Evolutionary conservation across 768 basidiomycete genomes (phyloP).

Genomic region (Jaapia argillacea): DNA sequence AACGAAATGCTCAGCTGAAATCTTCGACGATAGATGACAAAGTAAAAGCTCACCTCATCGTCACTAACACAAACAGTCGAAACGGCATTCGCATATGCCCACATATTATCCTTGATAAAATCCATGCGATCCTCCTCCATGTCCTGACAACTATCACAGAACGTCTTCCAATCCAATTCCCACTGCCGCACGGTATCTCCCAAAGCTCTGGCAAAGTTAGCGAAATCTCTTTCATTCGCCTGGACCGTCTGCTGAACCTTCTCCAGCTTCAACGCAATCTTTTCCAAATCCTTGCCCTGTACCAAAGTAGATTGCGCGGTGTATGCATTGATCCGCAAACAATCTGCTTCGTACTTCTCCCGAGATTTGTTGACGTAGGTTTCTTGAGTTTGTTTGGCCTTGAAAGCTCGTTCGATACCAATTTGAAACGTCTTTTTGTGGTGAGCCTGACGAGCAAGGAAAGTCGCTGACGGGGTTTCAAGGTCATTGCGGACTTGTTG

Average conservation of each 20-base stretch:
- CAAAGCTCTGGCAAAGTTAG: constrained; percentile 73
- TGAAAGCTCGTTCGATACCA: constrained; percentile 83
- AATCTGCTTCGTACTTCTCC: constrained; percentile 90
- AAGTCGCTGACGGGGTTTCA: constrained; percentile 52
- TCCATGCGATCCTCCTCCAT: constrained; percentile 92
- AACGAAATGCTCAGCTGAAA: constrained; percentile 2
- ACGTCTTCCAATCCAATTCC: constrained; percentile 91
- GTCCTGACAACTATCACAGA: constrained; percentile 94
- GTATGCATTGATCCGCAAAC: constrained; percentile 86
- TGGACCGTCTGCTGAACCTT: constrained; percentile 84
- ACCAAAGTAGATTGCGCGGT: constrained; percentile 86
- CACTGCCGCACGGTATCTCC: constrained; percentile 75
- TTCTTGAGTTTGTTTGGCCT: constrained; percentile 82
- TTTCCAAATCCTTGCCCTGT: constrained; percentile 91
- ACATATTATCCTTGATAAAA: constrained; percentile 91
- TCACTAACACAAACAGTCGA: constrained; percentile 92
- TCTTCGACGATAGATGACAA: not conserved
- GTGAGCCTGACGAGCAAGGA: constrained; percentile 54
- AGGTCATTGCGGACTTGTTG: constrained; percentile 68
- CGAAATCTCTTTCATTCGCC: constrained; percentile 86
- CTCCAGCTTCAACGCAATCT: constrained; percentile 79
- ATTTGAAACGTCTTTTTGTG: constrained; percentile 68
- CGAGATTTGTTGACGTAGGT: constrained; percentile 79
- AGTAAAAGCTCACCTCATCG: constrained; percentile 62
- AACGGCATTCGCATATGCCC: constrained; percentile 94